Conservation (phyloP, 2,329 filamentous ascomycete genomes). For the Talaromyces sp. region DNA sequence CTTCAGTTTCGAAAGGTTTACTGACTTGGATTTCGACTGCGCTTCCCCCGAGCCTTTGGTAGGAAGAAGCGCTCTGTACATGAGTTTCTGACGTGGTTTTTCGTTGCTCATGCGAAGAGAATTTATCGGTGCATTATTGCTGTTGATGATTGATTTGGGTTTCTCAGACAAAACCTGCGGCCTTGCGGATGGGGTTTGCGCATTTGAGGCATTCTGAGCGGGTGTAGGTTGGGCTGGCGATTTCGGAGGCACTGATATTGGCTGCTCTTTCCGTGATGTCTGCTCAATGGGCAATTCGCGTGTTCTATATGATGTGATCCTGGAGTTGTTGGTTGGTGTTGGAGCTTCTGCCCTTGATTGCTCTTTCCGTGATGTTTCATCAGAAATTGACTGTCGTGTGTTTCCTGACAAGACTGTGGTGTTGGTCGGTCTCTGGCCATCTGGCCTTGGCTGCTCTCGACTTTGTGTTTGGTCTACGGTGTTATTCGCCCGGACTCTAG, state of each 20-base stretch:
- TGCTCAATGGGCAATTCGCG: background rate
- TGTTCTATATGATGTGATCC: background rate
- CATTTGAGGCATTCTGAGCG: background rate
- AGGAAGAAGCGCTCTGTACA: conserved; percentile 42
- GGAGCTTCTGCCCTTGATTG: background rate
- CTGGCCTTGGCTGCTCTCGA: background rate
- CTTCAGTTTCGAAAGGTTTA: conserved; percentile 26
- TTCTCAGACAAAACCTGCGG: conserved; percentile 4
- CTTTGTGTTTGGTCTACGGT: background rate
- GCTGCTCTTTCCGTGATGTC: background rate
- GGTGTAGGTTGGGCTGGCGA: background rate
- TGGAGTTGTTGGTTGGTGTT: background rate
- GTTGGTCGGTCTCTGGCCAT: background rate
- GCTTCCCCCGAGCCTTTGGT: conserved; percentile 14
- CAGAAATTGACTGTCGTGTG: background rate
- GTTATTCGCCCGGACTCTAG: background rate
- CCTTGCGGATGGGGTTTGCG: background rate
- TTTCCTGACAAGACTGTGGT: background rate
- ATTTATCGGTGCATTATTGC: conserved; percentile 22
- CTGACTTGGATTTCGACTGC: conserved; percentile 29
- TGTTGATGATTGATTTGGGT: conserved; percentile 6
- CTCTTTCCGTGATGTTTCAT: background rate
- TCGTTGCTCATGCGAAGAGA: conserved; percentile 34
- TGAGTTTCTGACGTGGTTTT: conserved; percentile 45
- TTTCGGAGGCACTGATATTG: background rate